Evolutionary conservation across 257 asterid genomes (phyloP).

Genomic region (Ocimum tenuiflorum): DNA sequence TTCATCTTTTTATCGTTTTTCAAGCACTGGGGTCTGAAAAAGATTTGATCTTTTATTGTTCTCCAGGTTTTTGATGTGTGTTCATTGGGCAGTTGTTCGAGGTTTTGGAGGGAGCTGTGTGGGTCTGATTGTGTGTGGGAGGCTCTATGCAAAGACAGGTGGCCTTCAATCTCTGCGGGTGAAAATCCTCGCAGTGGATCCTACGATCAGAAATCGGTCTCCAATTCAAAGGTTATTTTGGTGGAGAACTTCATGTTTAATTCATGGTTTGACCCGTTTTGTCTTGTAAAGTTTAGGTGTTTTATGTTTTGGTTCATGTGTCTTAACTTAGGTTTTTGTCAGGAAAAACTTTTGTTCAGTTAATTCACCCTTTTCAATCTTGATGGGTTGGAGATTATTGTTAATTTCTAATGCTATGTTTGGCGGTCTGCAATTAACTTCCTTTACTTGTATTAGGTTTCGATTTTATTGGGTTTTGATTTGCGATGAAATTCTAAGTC

Average conservation of each 20-base stretch:
- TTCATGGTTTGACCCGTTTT: conserved; percentile 1
- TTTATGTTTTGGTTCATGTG: background rate
- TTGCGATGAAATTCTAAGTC: background rate
- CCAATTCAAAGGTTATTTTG: conserved; percentile 32
- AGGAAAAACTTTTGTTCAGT: background rate
- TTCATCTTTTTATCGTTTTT: background rate
- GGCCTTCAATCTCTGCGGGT: conserved; percentile 41
- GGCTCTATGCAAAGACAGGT: conserved; percentile 53
- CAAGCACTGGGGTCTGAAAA: conserved; percentile 23
- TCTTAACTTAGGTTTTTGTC: background rate
- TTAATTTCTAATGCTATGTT: background rate
- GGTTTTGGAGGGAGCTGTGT: conserved; percentile 76
- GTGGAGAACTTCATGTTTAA: background rate
- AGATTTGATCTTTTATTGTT: conserved; percentile 9
- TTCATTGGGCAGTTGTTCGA: conserved; percentile 79
- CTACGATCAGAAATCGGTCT: conserved; percentile 19
- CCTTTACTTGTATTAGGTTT: conserved; percentile 7
- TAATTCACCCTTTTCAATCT: background rate
- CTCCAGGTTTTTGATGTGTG: conserved; percentile 69
- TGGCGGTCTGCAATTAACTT: background rate
- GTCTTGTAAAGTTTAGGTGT: background rate
- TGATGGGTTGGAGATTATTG: background rate
- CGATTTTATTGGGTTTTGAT: background rate
- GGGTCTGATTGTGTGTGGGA: conserved; percentile 76
- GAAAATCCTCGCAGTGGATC: conserved; percentile 13